Base-by-base conservation (phyloP, 2,329 filamentous ascomycete genomes). In the Cryphonectria japonica region DNA sequence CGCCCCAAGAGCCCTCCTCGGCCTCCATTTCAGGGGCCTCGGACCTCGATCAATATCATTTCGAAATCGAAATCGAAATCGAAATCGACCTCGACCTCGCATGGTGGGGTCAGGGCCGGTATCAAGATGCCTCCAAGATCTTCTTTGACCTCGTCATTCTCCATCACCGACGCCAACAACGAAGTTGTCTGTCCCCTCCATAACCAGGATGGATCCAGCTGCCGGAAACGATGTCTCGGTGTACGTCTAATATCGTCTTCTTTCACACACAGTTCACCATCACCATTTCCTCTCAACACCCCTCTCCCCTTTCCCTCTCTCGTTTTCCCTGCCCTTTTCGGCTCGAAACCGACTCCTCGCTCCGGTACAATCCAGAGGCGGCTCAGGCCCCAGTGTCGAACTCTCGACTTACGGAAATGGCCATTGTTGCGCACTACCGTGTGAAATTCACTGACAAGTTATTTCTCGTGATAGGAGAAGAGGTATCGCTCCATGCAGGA, bases 401-500 rank as follows among this genome's bases (percentile, higher is more conserved):
- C 3, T 29, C 19, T 29, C 52, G 52, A 29, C 11, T 22, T 29
- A 59, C 50, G 32, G 32, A 43, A 5, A 22, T 32, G 32, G 32
- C 19, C 39, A 41, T 34, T 41, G 29, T 46, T 63, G 29, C 29
- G 32, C 39, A 39, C 59, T 59, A 19, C 54, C 6, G 7, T 54
- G 63, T 14, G 46, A 52, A 41, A 37, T 7, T 2, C 59, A 67
- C 75, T 78, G 71, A 78, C 74, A 71, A 66, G 3, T 41, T 52
- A 67, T 62, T 7, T 6, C 46, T 16, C 64, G 52, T 16, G 69
- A 69, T 69, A 82, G 80, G 80, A 82, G 73, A 82, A 82, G 70
- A 75, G 80, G 67, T 99, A 95, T 85, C 95, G 96, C 82, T 98
- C 96, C 74, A 98, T 99, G 94, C 96, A 98, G 84, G 96, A 99